Conservation (phyloP, 140 eudicot genomes). For the Anethum foeniculum region DNA sequence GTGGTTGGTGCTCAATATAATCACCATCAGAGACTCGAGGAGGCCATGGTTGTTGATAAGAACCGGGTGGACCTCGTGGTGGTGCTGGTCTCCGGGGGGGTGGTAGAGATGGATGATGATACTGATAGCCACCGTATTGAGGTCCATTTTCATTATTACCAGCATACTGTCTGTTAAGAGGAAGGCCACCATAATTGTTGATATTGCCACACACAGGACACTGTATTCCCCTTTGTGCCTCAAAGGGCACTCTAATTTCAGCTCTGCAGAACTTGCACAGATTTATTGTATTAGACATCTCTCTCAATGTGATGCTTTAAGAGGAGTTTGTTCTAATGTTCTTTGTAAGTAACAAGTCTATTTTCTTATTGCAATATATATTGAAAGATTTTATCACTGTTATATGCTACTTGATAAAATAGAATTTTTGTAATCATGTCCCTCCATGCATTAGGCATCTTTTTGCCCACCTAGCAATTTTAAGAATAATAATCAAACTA, state of each 20-base stretch:
- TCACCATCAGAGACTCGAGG: not conserved
- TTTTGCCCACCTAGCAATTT: not conserved
- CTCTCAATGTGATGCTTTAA: not conserved
- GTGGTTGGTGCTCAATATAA: not conserved
- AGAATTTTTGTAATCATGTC: not conserved
- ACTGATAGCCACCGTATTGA: not conserved
- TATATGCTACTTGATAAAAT: not conserved
- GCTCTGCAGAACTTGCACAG: conserved; percentile 28
- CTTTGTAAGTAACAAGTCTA: not conserved
- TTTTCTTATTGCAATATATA: not conserved
- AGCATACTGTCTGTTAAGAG: not conserved
- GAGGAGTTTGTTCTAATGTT: not conserved
- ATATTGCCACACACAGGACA: conserved; percentile 27
- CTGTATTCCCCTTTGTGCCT: conserved; percentile 20
- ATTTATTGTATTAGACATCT: conserved; percentile 23
- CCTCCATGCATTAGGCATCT: conserved; percentile 3
- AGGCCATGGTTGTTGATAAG: not conserved
- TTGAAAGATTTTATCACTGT: not conserved
- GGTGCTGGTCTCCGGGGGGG: not conserved
- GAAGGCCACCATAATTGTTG: conserved; percentile 8
- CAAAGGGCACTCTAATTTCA: conserved; percentile 18
- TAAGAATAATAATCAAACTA: not conserved
- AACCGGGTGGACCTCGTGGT: not conserved
- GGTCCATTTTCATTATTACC: conserved; percentile 5
- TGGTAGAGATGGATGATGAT: not conserved